Evolutionary conservation across 1,284 basidiomycete species (phyloP), one percentile per base, ranked within the genome.

Genomic region (Ceratobasidium theobromae): DNA sequence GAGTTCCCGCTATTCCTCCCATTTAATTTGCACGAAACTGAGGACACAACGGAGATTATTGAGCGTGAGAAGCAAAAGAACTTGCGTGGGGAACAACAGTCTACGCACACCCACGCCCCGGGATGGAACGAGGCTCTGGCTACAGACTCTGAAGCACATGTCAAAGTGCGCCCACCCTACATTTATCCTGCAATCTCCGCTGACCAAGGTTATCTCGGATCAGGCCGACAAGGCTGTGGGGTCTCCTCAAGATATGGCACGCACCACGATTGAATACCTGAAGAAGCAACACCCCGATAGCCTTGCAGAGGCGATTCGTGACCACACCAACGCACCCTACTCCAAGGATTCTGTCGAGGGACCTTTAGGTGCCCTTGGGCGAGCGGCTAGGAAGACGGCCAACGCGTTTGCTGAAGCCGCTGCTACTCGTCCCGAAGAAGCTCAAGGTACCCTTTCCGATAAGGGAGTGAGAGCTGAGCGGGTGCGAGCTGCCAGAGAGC

Each of bases 91-190:
- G 73, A 75, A 35, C 82, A 84, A 57, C 79, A 84, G 72, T 79
- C 80, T 69, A 82, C 80, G 1, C 78, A 82, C 58, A 73, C 76
- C 21, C 72, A 84, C 67, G 86, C 87, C 1, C 88, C 87, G 4
- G 88, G 87, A 1, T 91, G 88, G 88, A 89, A 89, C 72, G 86
- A 91, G 71, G 72, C 76, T 38, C 82, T 90, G 23, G 88, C 88
- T 0, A 83, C 81, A 67, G 71, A 79, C 12, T 88, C 88, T 0
- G 89, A 91, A 75, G 88, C 88, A 8, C 75, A 77, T 33, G 77
- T 90, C 49, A 90, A 91, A 81, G 88, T 86, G 33, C 16, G 70
- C 65, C 21, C 18, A 30, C 4, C 14, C 52, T 18, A 21, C 16
- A 35, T 72, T 53, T 38, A 14, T 27, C 52, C n/a, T n/a, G 30